phyloP scores from a whole-genome alignment of 768 basidiomycete genomes.

The Lactarius hatsudake region DNA sequence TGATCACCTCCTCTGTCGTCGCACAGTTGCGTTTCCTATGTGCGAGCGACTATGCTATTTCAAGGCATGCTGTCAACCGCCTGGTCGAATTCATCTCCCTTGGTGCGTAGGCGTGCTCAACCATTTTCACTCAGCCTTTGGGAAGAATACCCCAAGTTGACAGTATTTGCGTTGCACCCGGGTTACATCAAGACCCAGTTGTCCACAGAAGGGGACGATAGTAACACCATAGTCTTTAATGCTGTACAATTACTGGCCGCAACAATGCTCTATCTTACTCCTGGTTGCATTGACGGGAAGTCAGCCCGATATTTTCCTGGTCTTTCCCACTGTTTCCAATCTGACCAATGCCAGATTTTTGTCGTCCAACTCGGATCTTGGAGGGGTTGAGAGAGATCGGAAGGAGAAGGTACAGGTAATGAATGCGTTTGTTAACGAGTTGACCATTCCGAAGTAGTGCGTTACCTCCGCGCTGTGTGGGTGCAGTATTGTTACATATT shows the following conservation, averaged over 20 bases:
- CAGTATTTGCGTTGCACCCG: conserved; percentile 17
- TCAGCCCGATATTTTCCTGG: not conserved
- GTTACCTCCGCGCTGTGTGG: not conserved
- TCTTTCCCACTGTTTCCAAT: no score
- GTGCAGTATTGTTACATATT: no score
- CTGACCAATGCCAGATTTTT: not conserved
- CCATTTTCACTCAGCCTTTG: not conserved
- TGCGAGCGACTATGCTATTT: conserved; percentile 11
- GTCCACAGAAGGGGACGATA: not conserved
- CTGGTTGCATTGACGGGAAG: conserved; percentile 29
- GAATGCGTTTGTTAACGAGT: conserved; percentile 10
- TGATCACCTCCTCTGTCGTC: conserved; percentile 4
- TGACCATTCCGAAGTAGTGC: conserved; percentile 3
- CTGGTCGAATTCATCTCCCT: conserved; percentile 15
- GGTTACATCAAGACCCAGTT: conserved; percentile 8
- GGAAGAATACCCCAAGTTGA: conserved; percentile 17
- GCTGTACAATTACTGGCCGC: conserved; percentile 28
- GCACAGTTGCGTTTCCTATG: conserved; percentile 3
- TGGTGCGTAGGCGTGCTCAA: conserved; percentile 6
- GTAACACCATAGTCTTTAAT: conserved; percentile 17
- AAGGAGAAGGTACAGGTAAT: conserved; percentile 10
- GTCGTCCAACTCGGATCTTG: conserved; percentile 14
- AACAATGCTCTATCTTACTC: conserved; percentile 27
- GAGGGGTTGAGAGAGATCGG: conserved; percentile 2
- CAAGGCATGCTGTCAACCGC: conserved; percentile 15